Base-by-base conservation (phyloP, 2,329 filamentous ascomycete species). In the Fusarium domesticum region DNA sequence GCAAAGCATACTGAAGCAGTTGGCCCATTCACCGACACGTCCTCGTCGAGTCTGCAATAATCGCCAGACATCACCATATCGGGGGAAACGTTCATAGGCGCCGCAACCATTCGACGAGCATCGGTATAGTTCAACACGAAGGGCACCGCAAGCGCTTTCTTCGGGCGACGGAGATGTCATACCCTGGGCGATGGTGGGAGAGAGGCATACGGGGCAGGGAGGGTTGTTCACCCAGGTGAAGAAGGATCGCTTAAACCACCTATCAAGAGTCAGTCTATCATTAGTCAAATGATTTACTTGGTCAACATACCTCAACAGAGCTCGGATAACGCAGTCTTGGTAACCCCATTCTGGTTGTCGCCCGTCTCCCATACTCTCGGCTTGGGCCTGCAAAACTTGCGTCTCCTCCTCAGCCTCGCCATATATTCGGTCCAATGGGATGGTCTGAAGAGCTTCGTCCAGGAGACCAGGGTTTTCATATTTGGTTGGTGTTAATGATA, bases 1-100 rank as follows among this genome's bases (percentile, higher is more conserved):
- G 74, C 92, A 97, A 40, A 98, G 78, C 93, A 97, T 97, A 71
- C 86, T 92, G 72, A 98, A 98, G 76, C 91, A 96, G 70, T 96
- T 97, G 55, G 89, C 90, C 90, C 93, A 97, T 72, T 98, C 93
- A 50, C 93, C 93, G 49, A 86, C 86, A 56, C 93, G 84, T 28
- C 93, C 93, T 56, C 87, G 80, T 56, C 88, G 78, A 19, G 89
- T 95, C 66, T 96, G 87, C 34, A 98, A 73, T 48, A 97, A 71
- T 39, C 90, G 85, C 84, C 95, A 97, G 18, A 96, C 92, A 64
- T 98, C 92, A 47, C 89, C 92, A 66, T 96, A 97, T 48, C 93
- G 82, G 31, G 93, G 91, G 57, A 96, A 98, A 52, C 92, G 83
- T 67, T 96, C 92, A 62, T 84, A 89, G 19, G 83, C 78, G 37